Evolutionary conservation across 164 flowering plant species (phyloP).

Genomic region (Dillenia turbinata): DNA sequence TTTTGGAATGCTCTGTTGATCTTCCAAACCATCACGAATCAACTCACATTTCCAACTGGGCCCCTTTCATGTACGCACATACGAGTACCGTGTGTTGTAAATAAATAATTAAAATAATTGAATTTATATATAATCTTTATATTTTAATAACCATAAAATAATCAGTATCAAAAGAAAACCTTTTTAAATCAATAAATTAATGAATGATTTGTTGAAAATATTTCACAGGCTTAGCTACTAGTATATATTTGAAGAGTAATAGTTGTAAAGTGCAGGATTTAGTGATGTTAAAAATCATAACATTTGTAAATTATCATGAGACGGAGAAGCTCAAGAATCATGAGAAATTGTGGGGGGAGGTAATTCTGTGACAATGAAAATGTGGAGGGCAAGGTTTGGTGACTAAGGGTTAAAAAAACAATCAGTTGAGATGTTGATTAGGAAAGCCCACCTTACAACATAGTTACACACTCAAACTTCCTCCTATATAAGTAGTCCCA

Average conservation of each 20-base stretch:
- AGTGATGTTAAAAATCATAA: not conserved
- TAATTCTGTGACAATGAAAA: slow-evolving; percentile 10
- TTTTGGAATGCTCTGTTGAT: too few species aligned
- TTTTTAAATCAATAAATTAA: not conserved
- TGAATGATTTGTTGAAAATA: too few species aligned
- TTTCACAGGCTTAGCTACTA: not conserved
- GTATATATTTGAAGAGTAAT: slow-evolving; percentile 7
- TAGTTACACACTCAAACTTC: slow-evolving; percentile 3
- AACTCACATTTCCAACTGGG: too few species aligned
- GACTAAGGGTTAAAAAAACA: slow-evolving; percentile 10
- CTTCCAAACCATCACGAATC: too few species aligned
- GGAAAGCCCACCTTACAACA: slow-evolving; percentile 35
- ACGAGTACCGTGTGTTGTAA: too few species aligned
- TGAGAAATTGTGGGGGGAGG: slow-evolving; percentile 1
- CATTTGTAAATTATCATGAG: not conserved
- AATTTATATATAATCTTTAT: not conserved
- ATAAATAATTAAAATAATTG: too few species aligned
- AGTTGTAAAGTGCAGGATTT: slow-evolving; percentile 1
- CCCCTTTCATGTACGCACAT: too few species aligned
- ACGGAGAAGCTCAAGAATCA: not conserved
- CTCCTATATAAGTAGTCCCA: not conserved
- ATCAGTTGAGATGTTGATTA: slow-evolving; percentile 30
- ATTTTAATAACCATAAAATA: not conserved
- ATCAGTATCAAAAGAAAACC: not conserved
- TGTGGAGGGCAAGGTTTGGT: slow-evolving; percentile 33